phyloP scores from a whole-genome alignment of 768 basidiomycete species.

The Leccinellum rugosiceps region DNA sequence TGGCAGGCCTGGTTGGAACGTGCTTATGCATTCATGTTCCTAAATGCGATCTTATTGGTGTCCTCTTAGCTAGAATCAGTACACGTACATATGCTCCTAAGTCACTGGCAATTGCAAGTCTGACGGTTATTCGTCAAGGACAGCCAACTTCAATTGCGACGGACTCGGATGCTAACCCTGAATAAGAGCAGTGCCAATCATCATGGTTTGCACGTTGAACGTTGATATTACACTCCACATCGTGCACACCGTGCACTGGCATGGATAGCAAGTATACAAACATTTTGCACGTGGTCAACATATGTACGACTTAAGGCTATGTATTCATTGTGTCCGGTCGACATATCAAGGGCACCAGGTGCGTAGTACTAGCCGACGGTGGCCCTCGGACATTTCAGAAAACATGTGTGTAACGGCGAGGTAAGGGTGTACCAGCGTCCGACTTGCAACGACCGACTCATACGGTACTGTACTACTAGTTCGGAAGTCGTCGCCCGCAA shows the following conservation, averaged over 20 bases:
- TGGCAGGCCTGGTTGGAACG: slow-evolving; percentile 11
- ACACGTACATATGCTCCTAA: no score
- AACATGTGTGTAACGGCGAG: not conserved
- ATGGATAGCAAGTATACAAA: not conserved
- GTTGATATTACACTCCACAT: not conserved
- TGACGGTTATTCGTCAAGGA: not conserved
- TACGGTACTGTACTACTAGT: not conserved
- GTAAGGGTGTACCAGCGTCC: not conserved
- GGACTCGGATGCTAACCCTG: not conserved
- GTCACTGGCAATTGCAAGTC: not conserved
- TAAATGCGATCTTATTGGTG: not conserved
- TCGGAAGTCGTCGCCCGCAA: not conserved
- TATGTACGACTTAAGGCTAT: not conserved
- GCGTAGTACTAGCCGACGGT: not conserved
- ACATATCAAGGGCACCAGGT: not conserved
- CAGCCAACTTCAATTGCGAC: not conserved
- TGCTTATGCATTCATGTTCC: slow-evolving; percentile 4
- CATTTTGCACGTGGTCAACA: not conserved
- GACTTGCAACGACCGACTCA: not conserved
- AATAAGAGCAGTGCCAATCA: not conserved
- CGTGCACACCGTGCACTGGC: slow-evolving; percentile 4
- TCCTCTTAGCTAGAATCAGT: not conserved
- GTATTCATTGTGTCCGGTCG: not conserved
- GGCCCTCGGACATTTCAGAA: not conserved
- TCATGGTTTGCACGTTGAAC: slow-evolving; percentile 8